A percentile compares a stretch with the other conserved stretches of the same genome.
Conservation (phyloP, 306 rosid species). For the Rubus parviflorus region DNA sequence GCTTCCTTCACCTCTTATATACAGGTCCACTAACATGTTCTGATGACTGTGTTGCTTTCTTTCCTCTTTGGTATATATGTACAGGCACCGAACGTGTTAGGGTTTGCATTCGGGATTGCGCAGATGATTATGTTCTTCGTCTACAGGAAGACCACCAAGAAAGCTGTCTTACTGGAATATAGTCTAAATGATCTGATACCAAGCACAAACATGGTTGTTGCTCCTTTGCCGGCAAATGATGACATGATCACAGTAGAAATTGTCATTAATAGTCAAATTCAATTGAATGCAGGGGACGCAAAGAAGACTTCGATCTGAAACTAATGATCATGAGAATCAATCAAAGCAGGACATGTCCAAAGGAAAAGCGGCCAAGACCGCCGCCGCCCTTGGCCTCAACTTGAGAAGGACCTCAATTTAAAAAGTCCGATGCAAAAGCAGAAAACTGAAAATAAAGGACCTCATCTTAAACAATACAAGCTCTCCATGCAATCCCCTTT, state of each 20-base stretch:
- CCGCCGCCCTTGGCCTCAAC: too few relatives aligned
- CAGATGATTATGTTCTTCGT: slow-evolving; percentile 37
- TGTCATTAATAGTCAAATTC: background rate
- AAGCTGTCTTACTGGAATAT: slow-evolving; percentile 21
- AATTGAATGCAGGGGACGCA: background rate
- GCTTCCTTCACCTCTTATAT: background rate
- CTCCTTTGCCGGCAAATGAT: background rate
- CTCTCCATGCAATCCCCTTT: too few relatives aligned
- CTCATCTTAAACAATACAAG: too few relatives aligned
- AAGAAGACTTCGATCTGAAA: background rate
- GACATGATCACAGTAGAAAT: background rate
- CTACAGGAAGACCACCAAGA: slow-evolving; percentile 24
- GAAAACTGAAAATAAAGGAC: too few relatives aligned
- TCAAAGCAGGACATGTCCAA: background rate
- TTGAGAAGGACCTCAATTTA: too few relatives aligned
- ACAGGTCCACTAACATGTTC: background rate
- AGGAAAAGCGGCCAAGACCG: too few relatives aligned
- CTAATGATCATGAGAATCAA: background rate
- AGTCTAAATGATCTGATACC: background rate
- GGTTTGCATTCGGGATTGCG: slow-evolving; percentile 34
- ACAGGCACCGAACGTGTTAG: slow-evolving; percentile 41
- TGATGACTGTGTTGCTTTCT: background rate
- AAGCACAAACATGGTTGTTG: background rate
- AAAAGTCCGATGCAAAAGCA: too few relatives aligned
- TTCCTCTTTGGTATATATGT: background rate